These are phyloP conservation scores for Globisporangium sylvaticum DNA, from an alignment of 352 stramenopile genomes.

Conservation along the genomic window DNA sequence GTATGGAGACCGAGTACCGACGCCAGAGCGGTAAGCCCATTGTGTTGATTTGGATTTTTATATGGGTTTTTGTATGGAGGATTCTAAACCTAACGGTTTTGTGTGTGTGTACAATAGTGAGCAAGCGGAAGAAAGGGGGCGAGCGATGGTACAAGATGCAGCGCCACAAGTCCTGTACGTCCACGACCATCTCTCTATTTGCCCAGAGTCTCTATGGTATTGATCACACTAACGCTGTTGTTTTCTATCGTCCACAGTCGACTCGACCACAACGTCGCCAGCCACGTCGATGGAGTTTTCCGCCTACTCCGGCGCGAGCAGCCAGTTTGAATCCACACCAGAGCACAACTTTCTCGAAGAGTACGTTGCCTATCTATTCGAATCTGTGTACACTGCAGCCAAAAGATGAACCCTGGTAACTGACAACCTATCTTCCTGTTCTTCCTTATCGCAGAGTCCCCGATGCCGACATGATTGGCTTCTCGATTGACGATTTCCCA, in stretches of 20 bases:
- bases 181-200: not conserved
- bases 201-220: not conserved
- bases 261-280: slow-evolving; percentile 50
- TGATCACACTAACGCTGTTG: not conserved
- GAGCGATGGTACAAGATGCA: slow-evolving; percentile 71
- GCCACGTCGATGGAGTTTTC: slow-evolving; percentile 40
- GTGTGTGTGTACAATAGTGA: slow-evolving; percentile 22
- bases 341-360: slow-evolving; percentile 47
- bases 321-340: slow-evolving; percentile 30
- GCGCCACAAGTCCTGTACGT: slow-evolving; percentile 43
- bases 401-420: not conserved
- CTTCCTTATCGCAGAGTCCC: slow-evolving; percentile 18
- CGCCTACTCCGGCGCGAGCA: slow-evolving; percentile 16
- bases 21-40: slow-evolving; percentile 36
- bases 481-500: slow-evolving; percentile 66
- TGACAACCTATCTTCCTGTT: not conserved
- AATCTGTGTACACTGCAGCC: not conserved
- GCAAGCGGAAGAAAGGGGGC: slow-evolving; percentile 60
- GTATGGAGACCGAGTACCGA: slow-evolving; percentile 64
- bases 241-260: slow-evolving; percentile 18
- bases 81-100: not conserved
- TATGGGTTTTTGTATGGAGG: not conserved
- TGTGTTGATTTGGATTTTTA: not conserved
- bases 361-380: slow-evolving; percentile 26
- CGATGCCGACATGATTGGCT: slow-evolving; percentile 62